A percentile compares a stretch with the other conserved stretches of the same genome.
Conservation (phyloP, 306 rosid genomes). For the Pyrus pyrifolia region DNA sequence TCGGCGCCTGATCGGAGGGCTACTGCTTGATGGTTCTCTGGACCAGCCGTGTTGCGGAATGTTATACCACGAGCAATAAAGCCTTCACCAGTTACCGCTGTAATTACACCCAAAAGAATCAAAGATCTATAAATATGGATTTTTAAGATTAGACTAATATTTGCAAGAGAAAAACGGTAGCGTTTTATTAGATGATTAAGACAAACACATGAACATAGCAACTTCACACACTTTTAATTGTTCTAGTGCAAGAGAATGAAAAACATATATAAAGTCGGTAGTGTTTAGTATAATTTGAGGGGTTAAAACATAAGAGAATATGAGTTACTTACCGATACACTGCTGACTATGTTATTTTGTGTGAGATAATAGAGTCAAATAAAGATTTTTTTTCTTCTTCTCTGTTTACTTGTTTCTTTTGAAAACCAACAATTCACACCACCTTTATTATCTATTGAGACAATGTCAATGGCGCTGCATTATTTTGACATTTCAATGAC, state of each 20-base stretch:
- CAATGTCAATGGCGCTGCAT: neutral
- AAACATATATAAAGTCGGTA: too few relatives aligned
- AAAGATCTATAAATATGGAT: neutral
- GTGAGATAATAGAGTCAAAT: too few relatives aligned
- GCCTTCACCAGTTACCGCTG: slow-evolving; percentile 46
- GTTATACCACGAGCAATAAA: slow-evolving; percentile 52
- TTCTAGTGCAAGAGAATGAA: too few relatives aligned
- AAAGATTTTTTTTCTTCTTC: too few relatives aligned
- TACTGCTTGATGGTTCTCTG: slow-evolving; percentile 55
- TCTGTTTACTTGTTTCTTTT: neutral
- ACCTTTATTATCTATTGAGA: neutral
- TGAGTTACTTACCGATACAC: too few relatives aligned
- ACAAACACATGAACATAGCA: too few relatives aligned
- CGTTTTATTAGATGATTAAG: too few relatives aligned
- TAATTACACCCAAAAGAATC: neutral
- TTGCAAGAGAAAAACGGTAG: too few relatives aligned
- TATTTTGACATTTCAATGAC: neutral
- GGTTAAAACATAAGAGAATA: too few relatives aligned
- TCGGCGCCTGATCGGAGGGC: slow-evolving; percentile 51
- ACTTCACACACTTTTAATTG: too few relatives aligned
- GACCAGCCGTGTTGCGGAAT: slow-evolving; percentile 49
- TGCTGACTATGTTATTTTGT: too few relatives aligned
- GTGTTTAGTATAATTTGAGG: too few relatives aligned
- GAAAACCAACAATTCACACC: neutral
- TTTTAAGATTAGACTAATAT: neutral